Evolutionary conservation across 495 filamentous ascomycete genomes (phyloP).

Genomic region (Penicillium ucsense): DNA sequence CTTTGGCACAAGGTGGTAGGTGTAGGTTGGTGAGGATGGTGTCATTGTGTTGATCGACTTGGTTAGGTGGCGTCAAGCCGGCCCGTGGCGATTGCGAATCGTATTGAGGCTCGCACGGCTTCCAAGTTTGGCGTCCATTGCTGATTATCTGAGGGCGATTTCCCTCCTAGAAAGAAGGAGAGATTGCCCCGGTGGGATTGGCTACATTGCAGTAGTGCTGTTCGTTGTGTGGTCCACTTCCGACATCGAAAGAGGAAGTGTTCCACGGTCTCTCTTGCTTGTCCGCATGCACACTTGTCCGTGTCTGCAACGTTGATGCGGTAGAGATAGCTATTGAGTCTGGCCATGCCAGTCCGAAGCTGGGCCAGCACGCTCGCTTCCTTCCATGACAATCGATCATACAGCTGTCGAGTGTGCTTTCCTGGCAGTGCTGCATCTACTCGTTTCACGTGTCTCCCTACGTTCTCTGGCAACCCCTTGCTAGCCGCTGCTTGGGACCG

Average conservation of each 20-base stretch:
- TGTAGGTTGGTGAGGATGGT: not conserved
- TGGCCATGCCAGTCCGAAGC: constrained; percentile 25
- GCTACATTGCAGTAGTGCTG: constrained; percentile 23
- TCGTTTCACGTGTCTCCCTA: constrained; percentile 16
- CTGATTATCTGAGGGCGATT: constrained; percentile 18
- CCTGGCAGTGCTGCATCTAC: constrained; percentile 22
- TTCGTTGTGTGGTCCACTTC: constrained; percentile 19
- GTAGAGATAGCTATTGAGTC: constrained; percentile 24
- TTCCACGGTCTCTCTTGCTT: constrained; percentile 24
- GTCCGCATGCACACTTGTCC: constrained; percentile 18
- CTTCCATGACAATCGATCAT: constrained; percentile 20
- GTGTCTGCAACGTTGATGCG: constrained; percentile 15
- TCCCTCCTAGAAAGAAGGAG: constrained; percentile 23
- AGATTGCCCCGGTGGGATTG: constrained; percentile 21
- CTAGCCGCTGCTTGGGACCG: constrained; percentile 7
- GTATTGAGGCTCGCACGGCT: not conserved
- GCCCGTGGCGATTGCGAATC: not conserved
- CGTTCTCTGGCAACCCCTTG: constrained; percentile 3
- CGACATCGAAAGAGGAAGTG: constrained; percentile 29
- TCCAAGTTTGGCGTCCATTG: constrained; percentile 21
- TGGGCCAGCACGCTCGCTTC: constrained; percentile 24
- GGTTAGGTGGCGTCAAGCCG: constrained; percentile 1
- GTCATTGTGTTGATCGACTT: not conserved
- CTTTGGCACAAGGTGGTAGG: constrained; percentile 7
- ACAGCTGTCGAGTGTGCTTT: too few relatives aligned